Conservation (phyloP, 306 rosid species). For the Lathyrus tuberosus region DNA sequence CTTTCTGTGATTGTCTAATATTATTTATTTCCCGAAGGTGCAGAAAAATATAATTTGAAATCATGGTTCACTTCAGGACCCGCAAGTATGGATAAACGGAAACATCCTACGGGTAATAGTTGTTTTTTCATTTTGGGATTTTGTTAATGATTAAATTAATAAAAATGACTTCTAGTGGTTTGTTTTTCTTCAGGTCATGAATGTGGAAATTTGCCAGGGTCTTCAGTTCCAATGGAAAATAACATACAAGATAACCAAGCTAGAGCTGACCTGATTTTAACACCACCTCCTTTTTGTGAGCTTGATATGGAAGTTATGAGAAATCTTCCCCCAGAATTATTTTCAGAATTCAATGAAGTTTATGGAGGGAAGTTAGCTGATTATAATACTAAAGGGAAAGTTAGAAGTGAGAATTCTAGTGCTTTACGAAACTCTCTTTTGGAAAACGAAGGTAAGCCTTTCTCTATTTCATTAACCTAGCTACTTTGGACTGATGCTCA, state of each 20-base stretch:
- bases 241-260: slow-evolving; percentile 48
- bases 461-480: slow-evolving; percentile 22
- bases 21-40: slow-evolving; percentile 48
- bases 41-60: slow-evolving; percentile 59
- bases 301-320: slow-evolving; percentile 83
- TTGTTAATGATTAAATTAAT: slow-evolving; percentile 31
- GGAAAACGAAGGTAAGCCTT: slow-evolving; percentile 49
- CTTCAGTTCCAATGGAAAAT: slow-evolving; percentile 46
- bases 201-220: slow-evolving; percentile 42
- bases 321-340: slow-evolving; percentile 83
- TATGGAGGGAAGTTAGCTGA: slow-evolving; percentile 77
- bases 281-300: slow-evolving; percentile 69
- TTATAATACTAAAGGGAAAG: slow-evolving; percentile 58
- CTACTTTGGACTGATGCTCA: slow-evolving; percentile 18
- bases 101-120: slow-evolving; percentile 39
- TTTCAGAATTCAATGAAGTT: slow-evolving; percentile 74
- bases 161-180: slow-evolving; percentile 23
- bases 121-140: slow-evolving; percentile 18
- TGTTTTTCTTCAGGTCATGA: slow-evolving; percentile 50
- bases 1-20: slow-evolving; percentile 16
- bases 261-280: slow-evolving; percentile 43
- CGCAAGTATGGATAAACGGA: slow-evolving; percentile 47
- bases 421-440: slow-evolving; percentile 28
- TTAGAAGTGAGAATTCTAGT: slow-evolving; percentile 43
- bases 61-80: slow-evolving; percentile 75